Percentiles rank a stretch among this genome's conserved stretches.
Evolutionary conservation across 768 basidiomycete genomes (phyloP).

Genomic region (Guyanaporus albipodus): DNA sequence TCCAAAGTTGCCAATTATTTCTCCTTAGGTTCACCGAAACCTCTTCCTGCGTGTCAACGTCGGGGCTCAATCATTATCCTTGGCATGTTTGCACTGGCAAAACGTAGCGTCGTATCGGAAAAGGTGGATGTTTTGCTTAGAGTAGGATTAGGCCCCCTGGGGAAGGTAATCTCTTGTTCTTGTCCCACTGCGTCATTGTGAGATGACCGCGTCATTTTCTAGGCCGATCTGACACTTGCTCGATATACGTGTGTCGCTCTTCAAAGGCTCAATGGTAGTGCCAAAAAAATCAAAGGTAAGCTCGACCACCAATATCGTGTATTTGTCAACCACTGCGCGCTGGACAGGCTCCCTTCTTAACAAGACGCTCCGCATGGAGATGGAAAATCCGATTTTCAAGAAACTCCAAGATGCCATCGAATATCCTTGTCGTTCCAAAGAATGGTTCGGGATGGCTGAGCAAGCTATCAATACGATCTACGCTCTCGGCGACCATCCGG

Average conservation of each 20-base stretch:
- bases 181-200: neutral
- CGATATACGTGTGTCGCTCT: slow-evolving; percentile 92
- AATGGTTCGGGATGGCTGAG: slow-evolving; percentile 97
- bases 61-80: slow-evolving; percentile 93
- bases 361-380: slow-evolving; percentile 79
- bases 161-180: slow-evolving; percentile 54
- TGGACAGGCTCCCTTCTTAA: slow-evolving; percentile 76
- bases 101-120: slow-evolving; percentile 71
- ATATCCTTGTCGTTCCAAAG: slow-evolving; percentile 74
- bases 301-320: neutral
- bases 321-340: neutral
- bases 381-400: slow-evolving; percentile 82
- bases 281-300: slow-evolving; percentile 93
- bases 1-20: neutral
- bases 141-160: slow-evolving; percentile 80
- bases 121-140: slow-evolving; percentile 80
- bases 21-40: slow-evolving; percentile 60
- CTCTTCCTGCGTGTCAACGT: slow-evolving; percentile 80
- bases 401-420: slow-evolving; percentile 81
- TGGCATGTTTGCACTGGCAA: slow-evolving; percentile 94
- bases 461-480: slow-evolving; percentile 97
- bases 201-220: slow-evolving; percentile 1
- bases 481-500: slow-evolving; percentile 90
- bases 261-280: slow-evolving; percentile 88
- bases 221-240: slow-evolving; percentile 88